Evolutionary conservation across 768 basidiomycete genomes (phyloP).

Genomic region (Boletus sp.): DNA sequence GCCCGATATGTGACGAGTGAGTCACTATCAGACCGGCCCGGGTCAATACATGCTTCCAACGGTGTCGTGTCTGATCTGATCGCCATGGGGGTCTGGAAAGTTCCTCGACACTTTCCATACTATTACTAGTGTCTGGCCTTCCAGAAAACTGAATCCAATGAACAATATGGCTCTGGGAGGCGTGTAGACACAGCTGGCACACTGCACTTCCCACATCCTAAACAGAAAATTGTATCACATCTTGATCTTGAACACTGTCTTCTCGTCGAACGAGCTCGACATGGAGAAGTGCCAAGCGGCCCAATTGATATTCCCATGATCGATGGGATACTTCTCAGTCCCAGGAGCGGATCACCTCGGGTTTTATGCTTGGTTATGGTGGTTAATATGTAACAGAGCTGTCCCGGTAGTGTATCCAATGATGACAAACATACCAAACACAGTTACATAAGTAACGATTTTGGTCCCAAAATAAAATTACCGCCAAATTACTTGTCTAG

Average conservation of each 20-base stretch:
- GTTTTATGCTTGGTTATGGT: background rate
- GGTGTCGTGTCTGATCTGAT: background rate
- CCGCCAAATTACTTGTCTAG: background rate
- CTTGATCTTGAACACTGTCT: background rate
- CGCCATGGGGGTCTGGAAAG: background rate
- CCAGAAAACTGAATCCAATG: background rate
- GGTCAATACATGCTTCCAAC: background rate
- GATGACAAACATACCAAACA: too few species aligned
- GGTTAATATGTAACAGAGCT: too few species aligned
- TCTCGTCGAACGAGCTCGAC: background rate
- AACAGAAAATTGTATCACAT: background rate
- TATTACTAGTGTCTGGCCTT: background rate
- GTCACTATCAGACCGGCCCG: background rate
- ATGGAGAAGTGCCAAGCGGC: background rate
- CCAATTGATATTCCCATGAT: background rate
- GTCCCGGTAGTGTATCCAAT: too few species aligned
- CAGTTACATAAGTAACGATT: too few species aligned
- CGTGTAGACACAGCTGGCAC: background rate
- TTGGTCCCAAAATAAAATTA: background rate
- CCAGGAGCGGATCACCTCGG: background rate
- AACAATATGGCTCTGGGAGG: background rate
- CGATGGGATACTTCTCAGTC: background rate
- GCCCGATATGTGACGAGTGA: background rate
- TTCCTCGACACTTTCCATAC: background rate
- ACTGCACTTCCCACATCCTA: background rate